These are phyloP conservation scores for Monosporascus ibericus DNA, from an alignment of 2,329 filamentous ascomycete species.

Conservation along the genomic window DNA sequence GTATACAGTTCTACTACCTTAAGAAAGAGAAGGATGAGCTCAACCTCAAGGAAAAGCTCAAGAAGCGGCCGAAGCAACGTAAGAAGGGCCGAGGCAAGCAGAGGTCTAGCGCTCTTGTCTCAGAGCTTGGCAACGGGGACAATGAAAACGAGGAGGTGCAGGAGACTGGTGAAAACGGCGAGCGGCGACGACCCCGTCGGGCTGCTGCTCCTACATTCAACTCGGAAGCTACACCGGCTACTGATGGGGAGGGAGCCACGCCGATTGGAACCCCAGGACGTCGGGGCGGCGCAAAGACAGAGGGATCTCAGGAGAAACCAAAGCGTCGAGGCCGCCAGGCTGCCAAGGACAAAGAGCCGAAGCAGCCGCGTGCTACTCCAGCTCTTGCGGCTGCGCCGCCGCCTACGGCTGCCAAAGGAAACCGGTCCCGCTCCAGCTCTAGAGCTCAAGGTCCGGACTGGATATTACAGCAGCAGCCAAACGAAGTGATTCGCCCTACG, in stretches of 20 bases:
- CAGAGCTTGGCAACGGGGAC: conserved; percentile 57
- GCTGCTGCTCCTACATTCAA: conserved; percentile 68
- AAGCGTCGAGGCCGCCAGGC: conserved; percentile 35
- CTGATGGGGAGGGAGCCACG: conserved; percentile 55
- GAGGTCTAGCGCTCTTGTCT: conserved; percentile 58
- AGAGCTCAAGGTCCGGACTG: conserved; percentile 41
- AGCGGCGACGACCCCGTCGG: conserved; percentile 54
- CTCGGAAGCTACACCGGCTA: conserved; percentile 50
- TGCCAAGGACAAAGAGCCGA: conserved; percentile 31
- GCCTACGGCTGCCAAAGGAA: conserved; percentile 31
- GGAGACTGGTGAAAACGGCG: conserved; percentile 53
- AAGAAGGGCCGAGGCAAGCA: conserved; percentile 55
- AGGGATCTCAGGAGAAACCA: conserved; percentile 38
- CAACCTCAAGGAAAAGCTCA: conserved; percentile 71
- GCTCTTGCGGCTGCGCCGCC: conserved; percentile 41
- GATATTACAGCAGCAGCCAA: conserved; percentile 26
- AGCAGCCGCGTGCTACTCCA: conserved; percentile 34
- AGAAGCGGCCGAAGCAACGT: conserved; percentile 54
- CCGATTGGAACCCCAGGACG: conserved; percentile 52
- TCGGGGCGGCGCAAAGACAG: conserved; percentile 40
- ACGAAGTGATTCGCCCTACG: conserved; percentile 34
- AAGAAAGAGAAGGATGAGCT: conserved; percentile 72
- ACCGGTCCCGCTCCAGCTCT: conserved; percentile 50
- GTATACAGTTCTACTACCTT: conserved; percentile 82
- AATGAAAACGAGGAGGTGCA: conserved; percentile 50